These are phyloP conservation scores for Hypomyces rosellus DNA, from an alignment of 2,329 filamentous ascomycete genomes.

Conservation along the genomic window DNA sequence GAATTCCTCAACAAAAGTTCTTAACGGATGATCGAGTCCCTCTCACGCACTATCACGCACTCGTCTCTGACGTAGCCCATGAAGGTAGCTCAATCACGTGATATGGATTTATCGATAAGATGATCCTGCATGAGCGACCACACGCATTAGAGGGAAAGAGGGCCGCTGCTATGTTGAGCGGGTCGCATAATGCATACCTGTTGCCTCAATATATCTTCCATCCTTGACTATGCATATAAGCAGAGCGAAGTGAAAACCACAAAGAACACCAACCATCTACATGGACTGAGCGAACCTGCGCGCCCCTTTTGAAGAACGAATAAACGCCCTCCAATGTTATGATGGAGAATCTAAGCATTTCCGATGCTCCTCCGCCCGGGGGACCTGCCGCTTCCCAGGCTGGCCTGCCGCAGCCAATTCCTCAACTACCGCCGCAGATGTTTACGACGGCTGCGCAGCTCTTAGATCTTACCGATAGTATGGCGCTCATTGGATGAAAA, in stretches of 20 bases:
- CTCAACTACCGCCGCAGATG: constrained; percentile 85
- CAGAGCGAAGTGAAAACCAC: too few relatives aligned
- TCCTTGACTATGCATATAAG: too few relatives aligned
- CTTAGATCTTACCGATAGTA: constrained; percentile 95
- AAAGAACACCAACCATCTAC: too few relatives aligned
- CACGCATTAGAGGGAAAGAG: not conserved
- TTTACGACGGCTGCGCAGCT: constrained; percentile 97
- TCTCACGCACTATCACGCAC: not conserved
- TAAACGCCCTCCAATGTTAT: constrained; percentile 13
- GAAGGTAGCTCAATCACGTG: constrained; percentile 4
- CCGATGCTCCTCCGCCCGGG: constrained; percentile 40
- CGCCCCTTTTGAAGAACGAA: too few relatives aligned
- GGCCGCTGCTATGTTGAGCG: too few relatives aligned
- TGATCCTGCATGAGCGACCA: constrained; percentile 1
- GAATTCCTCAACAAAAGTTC: too few relatives aligned
- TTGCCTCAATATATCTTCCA: too few relatives aligned
- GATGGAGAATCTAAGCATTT: constrained; percentile 51
- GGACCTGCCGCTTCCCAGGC: constrained; percentile 21
- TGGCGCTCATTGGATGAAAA: constrained; percentile 29
- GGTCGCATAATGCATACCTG: too few relatives aligned
- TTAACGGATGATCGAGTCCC: too few relatives aligned
- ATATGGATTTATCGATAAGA: constrained; percentile 8
- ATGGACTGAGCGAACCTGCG: too few relatives aligned
- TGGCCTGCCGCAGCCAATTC: constrained; percentile 38
- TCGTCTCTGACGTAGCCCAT: not conserved